Percentiles rank a stretch among this genome's conserved stretches.
phyloP scores from a whole-genome alignment of 2,329 filamentous ascomycete species.

The Colletotrichum sp. region DNA sequence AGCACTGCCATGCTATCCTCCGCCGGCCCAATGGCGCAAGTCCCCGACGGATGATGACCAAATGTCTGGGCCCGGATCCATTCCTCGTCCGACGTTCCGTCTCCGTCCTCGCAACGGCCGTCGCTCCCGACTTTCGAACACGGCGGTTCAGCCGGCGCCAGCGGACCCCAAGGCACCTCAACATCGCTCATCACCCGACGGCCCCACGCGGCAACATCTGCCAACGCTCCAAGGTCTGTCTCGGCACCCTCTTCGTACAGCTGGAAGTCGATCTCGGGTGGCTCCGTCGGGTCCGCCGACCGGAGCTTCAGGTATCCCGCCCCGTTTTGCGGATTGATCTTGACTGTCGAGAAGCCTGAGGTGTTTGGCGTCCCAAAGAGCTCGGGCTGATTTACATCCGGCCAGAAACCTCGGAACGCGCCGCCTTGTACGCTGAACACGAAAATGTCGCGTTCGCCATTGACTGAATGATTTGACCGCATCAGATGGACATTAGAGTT shows the following conservation, averaged over 20 bases:
- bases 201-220: constrained; percentile 33
- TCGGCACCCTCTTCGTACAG: constrained; percentile 55
- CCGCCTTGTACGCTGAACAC: constrained; percentile 55
- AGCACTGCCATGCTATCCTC: constrained; percentile 60
- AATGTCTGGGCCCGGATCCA: constrained; percentile 46
- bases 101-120: constrained; percentile 21
- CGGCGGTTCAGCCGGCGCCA: constrained; percentile 20
- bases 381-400: not conserved
- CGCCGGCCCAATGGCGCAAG: constrained; percentile 59
- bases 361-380: not conserved
- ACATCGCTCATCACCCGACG: not conserved
- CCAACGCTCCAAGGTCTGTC: constrained; percentile 41
- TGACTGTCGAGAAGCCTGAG: not conserved
- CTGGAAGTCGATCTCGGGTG: constrained; percentile 67
- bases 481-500: not conserved
- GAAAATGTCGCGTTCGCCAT: constrained; percentile 57
- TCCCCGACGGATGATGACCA: constrained; percentile 63
- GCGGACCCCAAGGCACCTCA: constrained; percentile 1
- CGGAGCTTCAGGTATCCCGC: constrained; percentile 65
- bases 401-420: constrained; percentile 41
- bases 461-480: constrained; percentile 26
- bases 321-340: constrained; percentile 52
- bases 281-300: constrained; percentile 65
- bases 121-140: constrained; percentile 17
- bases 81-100: constrained; percentile 46